Evolutionary conservation across 1,284 basidiomycete species (phyloP).

Genomic region (Ustilago curta): DNA sequence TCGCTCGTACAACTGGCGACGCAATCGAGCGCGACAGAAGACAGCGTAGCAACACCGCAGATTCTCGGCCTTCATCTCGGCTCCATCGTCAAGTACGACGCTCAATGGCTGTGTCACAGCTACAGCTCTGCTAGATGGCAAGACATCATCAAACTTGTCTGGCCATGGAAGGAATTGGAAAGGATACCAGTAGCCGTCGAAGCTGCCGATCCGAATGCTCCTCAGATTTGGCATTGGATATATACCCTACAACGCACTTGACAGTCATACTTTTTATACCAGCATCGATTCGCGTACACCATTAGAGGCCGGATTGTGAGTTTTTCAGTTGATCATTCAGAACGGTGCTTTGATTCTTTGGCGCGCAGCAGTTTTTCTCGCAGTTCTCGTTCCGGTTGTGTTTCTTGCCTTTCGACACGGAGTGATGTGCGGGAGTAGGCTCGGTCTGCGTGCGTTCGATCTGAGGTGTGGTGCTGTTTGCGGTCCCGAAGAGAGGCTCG

Average conservation of each 20-base stretch:
- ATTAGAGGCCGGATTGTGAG: neutral
- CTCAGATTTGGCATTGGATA: constrained; percentile 29
- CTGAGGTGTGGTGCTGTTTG: neutral
- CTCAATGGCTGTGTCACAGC: constrained; percentile 37
- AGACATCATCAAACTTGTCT: constrained; percentile 5
- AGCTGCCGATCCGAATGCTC: constrained; percentile 21
- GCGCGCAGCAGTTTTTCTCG: constrained; percentile 30
- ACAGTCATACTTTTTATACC: neutral
- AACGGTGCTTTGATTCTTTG: constrained; percentile 1
- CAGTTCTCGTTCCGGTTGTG: constrained; percentile 25
- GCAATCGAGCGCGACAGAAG: neutral
- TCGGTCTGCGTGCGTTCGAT: neutral
- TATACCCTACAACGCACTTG: constrained; percentile 32
- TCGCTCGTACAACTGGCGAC: neutral
- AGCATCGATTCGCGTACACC: too few relatives aligned
- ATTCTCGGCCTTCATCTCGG: constrained; percentile 26
- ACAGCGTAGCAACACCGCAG: constrained; percentile 20
- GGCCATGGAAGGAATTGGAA: constrained; percentile 15
- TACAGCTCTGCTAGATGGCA: constrained; percentile 40
- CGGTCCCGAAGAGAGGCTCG: constrained; percentile 20
- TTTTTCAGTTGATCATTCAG: neutral
- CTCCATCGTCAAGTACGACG: neutral
- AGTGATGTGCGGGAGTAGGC: neutral
- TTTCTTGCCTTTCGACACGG: constrained; percentile 3
- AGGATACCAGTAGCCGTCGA: constrained; percentile 16